Percentiles rank a stretch among this genome's conserved stretches.
These are phyloP conservation scores for Ramalina intermedia DNA, from an alignment of 495 filamentous ascomycete species.

Conservation along the genomic window DNA sequence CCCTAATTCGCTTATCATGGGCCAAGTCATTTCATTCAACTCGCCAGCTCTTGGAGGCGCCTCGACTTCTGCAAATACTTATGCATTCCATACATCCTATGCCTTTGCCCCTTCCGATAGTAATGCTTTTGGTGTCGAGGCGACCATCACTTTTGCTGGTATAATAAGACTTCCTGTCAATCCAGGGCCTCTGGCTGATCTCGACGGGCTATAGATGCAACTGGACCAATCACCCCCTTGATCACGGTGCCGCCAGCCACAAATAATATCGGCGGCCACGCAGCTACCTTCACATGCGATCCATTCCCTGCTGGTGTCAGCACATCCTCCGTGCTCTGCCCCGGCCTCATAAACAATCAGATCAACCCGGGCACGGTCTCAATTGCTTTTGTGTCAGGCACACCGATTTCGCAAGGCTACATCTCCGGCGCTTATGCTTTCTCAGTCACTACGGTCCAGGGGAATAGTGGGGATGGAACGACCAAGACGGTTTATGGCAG, in stretches of 20 bases:
- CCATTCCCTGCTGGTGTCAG: background rate
- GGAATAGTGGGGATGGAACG: background rate
- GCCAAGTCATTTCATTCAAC: background rate
- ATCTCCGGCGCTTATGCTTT: background rate
- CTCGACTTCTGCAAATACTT: background rate
- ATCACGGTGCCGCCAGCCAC: background rate
- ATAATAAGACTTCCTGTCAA: background rate
- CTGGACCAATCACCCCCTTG: background rate
- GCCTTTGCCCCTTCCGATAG: background rate
- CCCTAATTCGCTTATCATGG: background rate
- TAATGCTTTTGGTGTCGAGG: background rate
- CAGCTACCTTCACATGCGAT: slow-evolving; percentile 1
- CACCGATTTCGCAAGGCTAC: background rate
- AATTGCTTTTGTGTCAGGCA: background rate
- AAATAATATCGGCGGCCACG: background rate
- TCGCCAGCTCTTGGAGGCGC: background rate
- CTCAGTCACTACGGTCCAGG: background rate
- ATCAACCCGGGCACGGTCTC: slow-evolving; percentile 1
- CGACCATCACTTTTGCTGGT: background rate
- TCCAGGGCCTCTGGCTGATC: background rate
- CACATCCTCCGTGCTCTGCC: slow-evolving; percentile 1
- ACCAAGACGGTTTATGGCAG: slow-evolving; percentile 5
- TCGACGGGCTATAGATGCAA: background rate
- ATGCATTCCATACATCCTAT: background rate
- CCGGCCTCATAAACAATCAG: background rate